phyloP scores from a whole-genome alignment of 768 basidiomycete genomes.

The Suillus ampliporus region DNA sequence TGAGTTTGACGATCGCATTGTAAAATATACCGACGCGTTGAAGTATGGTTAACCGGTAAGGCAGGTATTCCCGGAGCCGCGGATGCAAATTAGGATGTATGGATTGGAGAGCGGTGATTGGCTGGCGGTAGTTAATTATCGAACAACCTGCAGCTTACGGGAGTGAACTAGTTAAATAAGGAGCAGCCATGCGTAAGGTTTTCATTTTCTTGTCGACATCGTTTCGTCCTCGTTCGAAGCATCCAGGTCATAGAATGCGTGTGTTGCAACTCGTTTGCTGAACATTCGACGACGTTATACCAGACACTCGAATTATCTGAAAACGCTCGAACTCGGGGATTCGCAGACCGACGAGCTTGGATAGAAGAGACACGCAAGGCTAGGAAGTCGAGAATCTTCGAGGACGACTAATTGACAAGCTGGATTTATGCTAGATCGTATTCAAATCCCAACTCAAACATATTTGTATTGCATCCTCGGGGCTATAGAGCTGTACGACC shows the following conservation, averaged over 20 bases:
- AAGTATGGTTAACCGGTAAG: background rate
- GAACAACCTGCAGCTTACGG: background rate
- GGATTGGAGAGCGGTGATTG: background rate
- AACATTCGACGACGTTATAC: background rate
- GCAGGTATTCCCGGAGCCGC: background rate
- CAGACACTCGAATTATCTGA: background rate
- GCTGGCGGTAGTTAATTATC: background rate
- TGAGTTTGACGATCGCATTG: background rate
- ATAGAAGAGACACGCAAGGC: background rate
- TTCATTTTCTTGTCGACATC: constrained; percentile 1
- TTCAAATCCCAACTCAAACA: constrained; percentile 3
- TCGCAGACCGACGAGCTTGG: background rate
- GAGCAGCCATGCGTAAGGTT: background rate
- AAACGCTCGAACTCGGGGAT: constrained; percentile 2
- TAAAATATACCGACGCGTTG: background rate
- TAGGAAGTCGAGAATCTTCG: background rate
- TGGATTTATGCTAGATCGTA: constrained; percentile 10
- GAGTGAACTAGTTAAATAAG: constrained; percentile 1
- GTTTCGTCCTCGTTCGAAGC: constrained; percentile 1
- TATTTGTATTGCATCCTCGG: too few relatives aligned
- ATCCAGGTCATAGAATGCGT: background rate
- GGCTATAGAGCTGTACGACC: too few relatives aligned
- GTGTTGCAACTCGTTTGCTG: background rate
- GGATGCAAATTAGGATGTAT: background rate
- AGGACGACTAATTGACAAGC: background rate